These are phyloP conservation scores for Cymbomonas tetramitiformis DNA, from an alignment of 139 green algal species.

Conservation along the genomic window DNA sequence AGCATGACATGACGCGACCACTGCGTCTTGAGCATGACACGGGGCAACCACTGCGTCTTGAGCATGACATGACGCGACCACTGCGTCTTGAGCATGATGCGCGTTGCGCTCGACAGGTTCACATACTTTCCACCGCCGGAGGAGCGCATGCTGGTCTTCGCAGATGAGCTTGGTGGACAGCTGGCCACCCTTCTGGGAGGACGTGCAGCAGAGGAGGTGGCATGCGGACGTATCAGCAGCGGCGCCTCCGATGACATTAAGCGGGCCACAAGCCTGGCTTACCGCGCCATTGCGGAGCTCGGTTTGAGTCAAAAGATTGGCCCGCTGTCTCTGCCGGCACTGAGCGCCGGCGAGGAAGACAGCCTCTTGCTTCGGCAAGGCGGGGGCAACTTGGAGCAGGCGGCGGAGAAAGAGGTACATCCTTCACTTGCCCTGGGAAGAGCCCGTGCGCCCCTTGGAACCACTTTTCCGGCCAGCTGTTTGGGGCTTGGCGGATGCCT, in stretches of 20 bases:
- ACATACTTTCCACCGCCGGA: constrained; percentile 47
- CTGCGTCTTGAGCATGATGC: constrained; percentile 68
- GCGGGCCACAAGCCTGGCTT: constrained; percentile 66
- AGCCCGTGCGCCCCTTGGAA: too few relatives aligned
- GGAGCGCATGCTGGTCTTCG: constrained; percentile 71
- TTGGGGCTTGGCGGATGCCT: too few relatives aligned
- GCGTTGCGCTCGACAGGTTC: constrained; percentile 58
- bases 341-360: constrained; percentile 45
- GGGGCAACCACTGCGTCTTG: neutral
- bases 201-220: constrained; percentile 67
- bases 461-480: too few relatives aligned
- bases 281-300: constrained; percentile 46
- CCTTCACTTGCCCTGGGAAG: neutral
- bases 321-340: constrained; percentile 52
- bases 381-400: constrained; percentile 8
- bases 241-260: constrained; percentile 74
- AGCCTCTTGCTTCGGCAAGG: constrained; percentile 24
- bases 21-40: neutral
- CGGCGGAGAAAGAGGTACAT: neutral
- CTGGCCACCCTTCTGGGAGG: constrained; percentile 77
- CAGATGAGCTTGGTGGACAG: constrained; percentile 66
- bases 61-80: constrained; percentile 29
- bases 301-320: constrained; percentile 55
- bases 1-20: neutral
- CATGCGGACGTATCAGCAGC: constrained; percentile 37